Percentiles rank a stretch among this genome's conserved stretches.
Conservation (phyloP, 441 rosid genomes). For the Francoa sonchifolia region DNA sequence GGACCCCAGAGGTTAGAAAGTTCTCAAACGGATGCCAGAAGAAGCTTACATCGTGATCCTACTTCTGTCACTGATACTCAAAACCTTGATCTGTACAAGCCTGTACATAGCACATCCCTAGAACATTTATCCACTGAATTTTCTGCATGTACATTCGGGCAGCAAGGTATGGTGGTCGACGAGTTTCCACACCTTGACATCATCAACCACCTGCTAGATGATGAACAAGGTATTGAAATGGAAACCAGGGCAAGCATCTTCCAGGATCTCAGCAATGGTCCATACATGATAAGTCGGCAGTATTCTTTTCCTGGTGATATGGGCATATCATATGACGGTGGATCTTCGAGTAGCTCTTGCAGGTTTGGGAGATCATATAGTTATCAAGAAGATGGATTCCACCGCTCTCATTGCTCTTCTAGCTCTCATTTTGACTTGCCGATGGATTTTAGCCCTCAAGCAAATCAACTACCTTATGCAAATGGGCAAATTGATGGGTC, state of each 20-base stretch:
- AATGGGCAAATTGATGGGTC: slow-evolving; percentile 54
- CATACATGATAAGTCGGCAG: slow-evolving; percentile 36
- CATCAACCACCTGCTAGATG: slow-evolving; percentile 86
- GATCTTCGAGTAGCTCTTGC: slow-evolving; percentile 32
- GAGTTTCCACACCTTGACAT: slow-evolving; percentile 93
- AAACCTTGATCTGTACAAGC: slow-evolving; percentile 23
- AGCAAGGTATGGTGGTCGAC: slow-evolving; percentile 41
- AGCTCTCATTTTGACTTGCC: slow-evolving; percentile 31
- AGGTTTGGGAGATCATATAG: slow-evolving; percentile 54
- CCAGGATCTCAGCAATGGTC: slow-evolving; percentile 25
- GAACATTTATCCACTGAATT: slow-evolving; percentile 27
- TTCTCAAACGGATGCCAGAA: slow-evolving; percentile 26
- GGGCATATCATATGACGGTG: slow-evolving; percentile 34
- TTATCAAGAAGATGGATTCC: slow-evolving; percentile 41
- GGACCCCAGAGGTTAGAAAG: slow-evolving; percentile 53
- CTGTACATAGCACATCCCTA: slow-evolving; percentile 15
- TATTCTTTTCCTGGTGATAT: slow-evolving; percentile 39
- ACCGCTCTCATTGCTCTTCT: slow-evolving; percentile 32
- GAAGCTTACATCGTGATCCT: slow-evolving; percentile 21
- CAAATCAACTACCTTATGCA: slow-evolving; percentile 28
- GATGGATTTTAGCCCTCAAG: slow-evolving; percentile 43
- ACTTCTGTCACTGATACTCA: slow-evolving; percentile 20
- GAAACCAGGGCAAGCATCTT: slow-evolving; percentile 22
- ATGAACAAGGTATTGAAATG: slow-evolving; percentile 45
- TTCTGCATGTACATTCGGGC: slow-evolving; percentile 35